Percentiles rank a stretch among this genome's conserved stretches.
Conservation (phyloP, 768 basidiomycete species). For the Tulasnella sp. region DNA sequence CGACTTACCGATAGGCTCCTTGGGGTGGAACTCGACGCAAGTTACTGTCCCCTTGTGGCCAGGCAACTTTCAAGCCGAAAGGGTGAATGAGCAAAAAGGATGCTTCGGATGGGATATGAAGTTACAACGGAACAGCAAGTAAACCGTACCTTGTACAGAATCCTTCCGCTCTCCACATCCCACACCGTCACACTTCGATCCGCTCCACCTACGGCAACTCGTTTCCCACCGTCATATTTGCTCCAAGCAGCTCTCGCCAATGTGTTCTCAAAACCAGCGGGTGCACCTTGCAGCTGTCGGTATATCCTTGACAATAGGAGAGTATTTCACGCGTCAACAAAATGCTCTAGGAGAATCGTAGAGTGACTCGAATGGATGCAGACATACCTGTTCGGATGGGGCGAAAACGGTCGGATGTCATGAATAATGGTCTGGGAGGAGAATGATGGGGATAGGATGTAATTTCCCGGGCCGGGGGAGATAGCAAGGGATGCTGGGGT, state of each 20-base stretch:
- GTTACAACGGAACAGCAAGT: too few species aligned
- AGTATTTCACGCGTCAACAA: too few species aligned
- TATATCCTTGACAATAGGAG: slow-evolving; percentile 1
- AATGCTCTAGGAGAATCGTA: too few species aligned
- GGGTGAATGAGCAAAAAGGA: not conserved
- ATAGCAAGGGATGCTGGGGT: slow-evolving; percentile 89
- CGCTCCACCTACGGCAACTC: slow-evolving; percentile 82
- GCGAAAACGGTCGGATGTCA: slow-evolving; percentile 89
- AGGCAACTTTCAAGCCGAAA: slow-evolving; percentile 47
- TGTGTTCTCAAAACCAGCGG: slow-evolving; percentile 88
- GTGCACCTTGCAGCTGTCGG: slow-evolving; percentile 45
- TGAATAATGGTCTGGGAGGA: slow-evolving; percentile 85
- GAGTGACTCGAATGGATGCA: too few species aligned
- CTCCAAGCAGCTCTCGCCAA: slow-evolving; percentile 84
- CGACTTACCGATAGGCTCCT: slow-evolving; percentile 89
- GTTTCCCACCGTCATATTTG: slow-evolving; percentile 66
- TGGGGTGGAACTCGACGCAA: slow-evolving; percentile 91
- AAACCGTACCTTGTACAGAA: slow-evolving; percentile 63
- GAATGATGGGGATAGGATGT: slow-evolving; percentile 81
- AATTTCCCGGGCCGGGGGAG: slow-evolving; percentile 70
- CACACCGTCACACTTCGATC: slow-evolving; percentile 80
- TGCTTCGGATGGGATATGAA: slow-evolving; percentile 12
- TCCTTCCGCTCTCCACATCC: slow-evolving; percentile 69
- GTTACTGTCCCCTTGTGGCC: slow-evolving; percentile 97
- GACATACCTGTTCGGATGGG: slow-evolving; percentile 46